phyloP scores from a whole-genome alignment of 2,329 filamentous ascomycete genomes.

The Didymella lethalis region DNA sequence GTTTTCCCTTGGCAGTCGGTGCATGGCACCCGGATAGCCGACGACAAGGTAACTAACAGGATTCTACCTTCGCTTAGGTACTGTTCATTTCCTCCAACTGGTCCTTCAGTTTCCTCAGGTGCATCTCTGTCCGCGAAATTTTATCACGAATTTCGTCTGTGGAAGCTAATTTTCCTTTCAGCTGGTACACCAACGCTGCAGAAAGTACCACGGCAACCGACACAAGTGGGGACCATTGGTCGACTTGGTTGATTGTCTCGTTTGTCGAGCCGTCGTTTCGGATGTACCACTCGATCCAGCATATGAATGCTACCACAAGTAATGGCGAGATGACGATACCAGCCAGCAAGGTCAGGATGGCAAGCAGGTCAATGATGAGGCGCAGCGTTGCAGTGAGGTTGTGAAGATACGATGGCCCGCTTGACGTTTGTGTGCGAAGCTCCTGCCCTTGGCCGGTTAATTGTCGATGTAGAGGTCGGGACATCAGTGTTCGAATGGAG shows the following conservation, averaged over 20 bases:
- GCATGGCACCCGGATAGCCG: constrained; percentile 39
- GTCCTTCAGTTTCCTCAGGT: not conserved
- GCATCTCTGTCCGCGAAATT: not conserved
- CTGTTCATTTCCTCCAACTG: not conserved
- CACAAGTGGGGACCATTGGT: constrained; percentile 19
- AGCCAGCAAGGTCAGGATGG: constrained; percentile 12
- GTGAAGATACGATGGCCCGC: not conserved
- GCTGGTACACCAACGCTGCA: constrained; percentile 14
- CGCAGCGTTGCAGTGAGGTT: not conserved
- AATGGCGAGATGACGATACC: constrained; percentile 12
- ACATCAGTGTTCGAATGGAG: not conserved
- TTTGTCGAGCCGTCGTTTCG: constrained; percentile 22
- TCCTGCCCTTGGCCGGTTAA: not conserved
- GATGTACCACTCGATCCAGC: constrained; percentile 28
- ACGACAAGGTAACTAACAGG: constrained; percentile 18
- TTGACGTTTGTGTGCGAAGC: not conserved
- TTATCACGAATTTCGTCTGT: not conserved
- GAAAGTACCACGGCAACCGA: constrained; percentile 13
- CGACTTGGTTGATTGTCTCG: constrained; percentile 21
- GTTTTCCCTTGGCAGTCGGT: not conserved
- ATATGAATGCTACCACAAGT: constrained; percentile 22
- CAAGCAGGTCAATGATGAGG: constrained; percentile 1
- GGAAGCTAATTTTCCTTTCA: not conserved
- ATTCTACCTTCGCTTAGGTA: not conserved
- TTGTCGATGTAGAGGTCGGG: not conserved